Conservation (phyloP, 2,329 filamentous ascomycete species). For the Trichoderma simmonsii region DNA sequence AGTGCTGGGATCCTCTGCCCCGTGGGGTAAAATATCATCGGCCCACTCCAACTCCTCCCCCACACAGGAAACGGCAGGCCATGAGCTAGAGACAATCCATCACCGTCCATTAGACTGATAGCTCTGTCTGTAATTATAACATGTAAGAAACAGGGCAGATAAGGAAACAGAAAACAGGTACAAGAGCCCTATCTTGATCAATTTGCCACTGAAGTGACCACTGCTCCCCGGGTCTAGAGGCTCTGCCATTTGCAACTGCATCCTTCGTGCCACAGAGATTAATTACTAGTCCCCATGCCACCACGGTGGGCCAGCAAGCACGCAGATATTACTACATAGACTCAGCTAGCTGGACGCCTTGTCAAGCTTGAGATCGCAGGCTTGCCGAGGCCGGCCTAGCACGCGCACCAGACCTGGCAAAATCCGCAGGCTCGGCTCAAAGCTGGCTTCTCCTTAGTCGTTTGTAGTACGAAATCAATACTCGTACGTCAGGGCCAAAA, state of each 20-base stretch:
- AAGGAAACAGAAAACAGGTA: neutral
- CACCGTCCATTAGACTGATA: neutral
- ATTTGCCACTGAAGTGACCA: neutral
- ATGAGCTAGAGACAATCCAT: neutral
- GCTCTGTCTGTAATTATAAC: neutral
- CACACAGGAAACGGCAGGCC: neutral
- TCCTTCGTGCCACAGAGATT: neutral
- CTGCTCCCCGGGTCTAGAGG: neutral
- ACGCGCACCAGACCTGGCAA: conserved; percentile 1
- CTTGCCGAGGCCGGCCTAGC: conserved; percentile 15
- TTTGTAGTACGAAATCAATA: neutral
- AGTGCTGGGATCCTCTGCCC: neutral
- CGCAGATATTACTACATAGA: neutral
- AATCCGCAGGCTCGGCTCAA: neutral
- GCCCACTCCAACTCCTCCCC: neutral
- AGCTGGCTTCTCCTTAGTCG: neutral
- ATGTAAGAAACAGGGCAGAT: neutral
- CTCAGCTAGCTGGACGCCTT: neutral
- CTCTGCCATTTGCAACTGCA: neutral
- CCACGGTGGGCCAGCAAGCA: conserved; percentile 1
- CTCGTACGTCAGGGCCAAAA: neutral
- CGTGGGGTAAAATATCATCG: neutral
- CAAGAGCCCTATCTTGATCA: neutral
- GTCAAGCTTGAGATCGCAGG: neutral
- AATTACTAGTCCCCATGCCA: neutral